Base-by-base conservation (phyloP, 2,329 filamentous ascomycete genomes). In the Aspergillus awamori region DNA sequence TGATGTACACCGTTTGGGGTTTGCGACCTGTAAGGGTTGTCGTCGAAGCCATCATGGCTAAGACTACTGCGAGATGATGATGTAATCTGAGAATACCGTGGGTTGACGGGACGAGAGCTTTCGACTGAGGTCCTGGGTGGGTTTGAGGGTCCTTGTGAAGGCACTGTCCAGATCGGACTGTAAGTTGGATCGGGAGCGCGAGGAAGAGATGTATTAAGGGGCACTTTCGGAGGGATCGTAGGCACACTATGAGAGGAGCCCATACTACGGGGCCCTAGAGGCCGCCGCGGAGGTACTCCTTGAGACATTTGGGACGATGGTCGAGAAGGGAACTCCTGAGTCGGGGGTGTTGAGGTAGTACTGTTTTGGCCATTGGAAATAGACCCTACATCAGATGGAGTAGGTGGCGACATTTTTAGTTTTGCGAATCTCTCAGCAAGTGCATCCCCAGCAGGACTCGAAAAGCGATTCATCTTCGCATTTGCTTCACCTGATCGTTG, bases 141-240 rank as follows among this genome's bases (percentile, higher is more conserved):
- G 53, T 77, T 77, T 8, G 70, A 67, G 30, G 74, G 74, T 6
- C 72, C 72, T 20, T 77, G 74, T 6, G 74, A 73, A 28, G 79
- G 72, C 5, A 77, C 74, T 1, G 75, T 79, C 63, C 72, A 77
- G 48, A 79, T 76, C 36, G 80, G 80, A 60, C 77, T 81, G 63
- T 82, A 83, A 4, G 80, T 73, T n/a, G 80, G 80, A 60, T 78
- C 79, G 8, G 81, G 81, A 26, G 79, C 77, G 62, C 78, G 79
- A 38, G 81, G 81, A 54, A 82, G 72, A 13, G 76, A 74, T 26
- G 77, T 72, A 54, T 75, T 71, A 17, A 76, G 64, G 13, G 79
- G 80, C 47, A 80, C 68, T 60, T 82, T 82, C 1, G 78, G 78
- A 55, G 80, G 79, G 17, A 77, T 52, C n/a, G 68, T 70, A 15